Percentiles rank a stretch among this genome's conserved stretches.
Conservation (phyloP, 2,329 filamentous ascomycete species). For the Colletotrichum melonis region DNA sequence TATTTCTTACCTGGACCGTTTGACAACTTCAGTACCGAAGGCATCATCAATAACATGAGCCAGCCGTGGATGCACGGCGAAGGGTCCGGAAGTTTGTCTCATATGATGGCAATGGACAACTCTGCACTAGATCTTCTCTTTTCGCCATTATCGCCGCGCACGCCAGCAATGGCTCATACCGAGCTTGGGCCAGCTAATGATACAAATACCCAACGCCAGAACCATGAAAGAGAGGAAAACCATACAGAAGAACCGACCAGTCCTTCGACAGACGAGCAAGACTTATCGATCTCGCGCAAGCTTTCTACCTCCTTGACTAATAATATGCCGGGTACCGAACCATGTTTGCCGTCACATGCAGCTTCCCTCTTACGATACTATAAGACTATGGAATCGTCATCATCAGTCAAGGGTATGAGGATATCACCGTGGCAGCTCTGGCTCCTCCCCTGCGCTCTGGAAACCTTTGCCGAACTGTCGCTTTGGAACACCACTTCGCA, state of each 20-base stretch:
- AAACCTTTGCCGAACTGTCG: slow-evolving; percentile 53
- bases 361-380: slow-evolving; percentile 44
- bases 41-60: neutral
- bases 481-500: slow-evolving; percentile 52
- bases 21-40: slow-evolving; percentile 2
- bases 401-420: slow-evolving; percentile 44
- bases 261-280: neutral
- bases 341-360: slow-evolving; percentile 37
- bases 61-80: slow-evolving; percentile 17
- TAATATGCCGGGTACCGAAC: neutral
- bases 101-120: slow-evolving; percentile 14
- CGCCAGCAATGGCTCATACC: neutral
- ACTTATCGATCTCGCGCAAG: neutral
- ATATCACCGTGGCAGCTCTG: slow-evolving; percentile 58
- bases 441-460: slow-evolving; percentile 53
- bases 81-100: neutral
- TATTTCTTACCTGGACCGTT: neutral
- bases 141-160: neutral
- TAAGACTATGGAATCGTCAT: slow-evolving; percentile 44
- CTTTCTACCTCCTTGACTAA: neutral
- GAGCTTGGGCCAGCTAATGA: neutral
- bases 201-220: too few relatives aligned
- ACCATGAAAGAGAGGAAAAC: neutral
- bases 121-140: slow-evolving; percentile 1
- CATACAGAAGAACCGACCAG: neutral